Conservation (phyloP, 495 filamentous ascomycete species). For the Aspergillus sparsus region DNA sequence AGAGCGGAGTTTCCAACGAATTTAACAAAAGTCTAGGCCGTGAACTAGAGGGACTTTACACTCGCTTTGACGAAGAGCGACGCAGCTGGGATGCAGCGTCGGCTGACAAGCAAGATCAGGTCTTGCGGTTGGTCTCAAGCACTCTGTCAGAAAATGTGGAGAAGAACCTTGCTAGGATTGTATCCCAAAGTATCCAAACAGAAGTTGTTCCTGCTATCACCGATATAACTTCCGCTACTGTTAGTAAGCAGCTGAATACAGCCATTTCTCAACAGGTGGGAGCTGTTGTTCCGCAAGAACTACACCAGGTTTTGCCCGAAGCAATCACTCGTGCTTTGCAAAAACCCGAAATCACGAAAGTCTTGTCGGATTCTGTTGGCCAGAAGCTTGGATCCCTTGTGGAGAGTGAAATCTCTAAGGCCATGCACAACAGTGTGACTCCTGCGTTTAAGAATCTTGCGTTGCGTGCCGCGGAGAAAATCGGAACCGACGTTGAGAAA, state of each 20-base stretch:
- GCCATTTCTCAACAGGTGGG: slow-evolving; percentile 52
- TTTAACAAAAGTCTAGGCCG: slow-evolving; percentile 56
- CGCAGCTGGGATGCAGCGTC: slow-evolving; percentile 64
- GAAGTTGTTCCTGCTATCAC: slow-evolving; percentile 62
- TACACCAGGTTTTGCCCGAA: slow-evolving; percentile 57
- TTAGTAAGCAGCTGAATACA: slow-evolving; percentile 64
- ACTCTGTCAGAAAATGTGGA: slow-evolving; percentile 91
- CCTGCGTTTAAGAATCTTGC: slow-evolving; percentile 66
- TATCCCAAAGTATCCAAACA: slow-evolving; percentile 64
- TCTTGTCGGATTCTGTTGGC: slow-evolving; percentile 68
- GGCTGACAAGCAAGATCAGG: slow-evolving; percentile 69
- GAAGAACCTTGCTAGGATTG: slow-evolving; percentile 69
- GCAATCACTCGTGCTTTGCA: slow-evolving; percentile 63
- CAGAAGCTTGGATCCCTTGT: slow-evolving; percentile 65
- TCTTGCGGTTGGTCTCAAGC: slow-evolving; percentile 83
- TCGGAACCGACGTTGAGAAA: slow-evolving; percentile 65
- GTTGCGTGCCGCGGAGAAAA: slow-evolving; percentile 57
- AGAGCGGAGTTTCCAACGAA: slow-evolving; percentile 54
- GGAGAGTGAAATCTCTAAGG: slow-evolving; percentile 64
- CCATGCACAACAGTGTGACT: slow-evolving; percentile 60
- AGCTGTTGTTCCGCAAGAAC: slow-evolving; percentile 50
- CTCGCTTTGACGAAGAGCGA: slow-evolving; percentile 64
- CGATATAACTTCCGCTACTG: slow-evolving; percentile 48
- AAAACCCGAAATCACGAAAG: slow-evolving; percentile 65
- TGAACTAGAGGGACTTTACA: slow-evolving; percentile 61